These are phyloP conservation scores for Dovyalis caffra DNA, from an alignment of 345 rosid genomes.

Conservation along the genomic window DNA sequence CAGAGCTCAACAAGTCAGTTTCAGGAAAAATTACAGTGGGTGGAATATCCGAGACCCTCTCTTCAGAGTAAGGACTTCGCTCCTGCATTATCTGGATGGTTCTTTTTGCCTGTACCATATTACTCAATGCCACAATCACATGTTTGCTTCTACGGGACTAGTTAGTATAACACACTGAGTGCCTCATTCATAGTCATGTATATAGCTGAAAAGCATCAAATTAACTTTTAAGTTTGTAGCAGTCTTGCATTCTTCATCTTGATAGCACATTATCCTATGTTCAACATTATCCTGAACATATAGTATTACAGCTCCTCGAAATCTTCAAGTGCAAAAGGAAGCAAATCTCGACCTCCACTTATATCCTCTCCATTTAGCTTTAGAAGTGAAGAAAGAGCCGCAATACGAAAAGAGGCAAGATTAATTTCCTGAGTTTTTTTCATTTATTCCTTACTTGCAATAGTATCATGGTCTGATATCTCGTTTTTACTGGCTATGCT, in stretches of 20 bases:
- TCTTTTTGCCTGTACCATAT: background rate
- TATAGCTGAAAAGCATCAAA: too few relatives aligned
- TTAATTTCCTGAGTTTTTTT: background rate
- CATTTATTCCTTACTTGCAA: constrained; percentile 6
- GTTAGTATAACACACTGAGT: background rate
- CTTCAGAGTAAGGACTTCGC: constrained; percentile 36
- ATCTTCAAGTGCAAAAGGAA: constrained; percentile 37
- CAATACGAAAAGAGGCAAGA: constrained; percentile 78
- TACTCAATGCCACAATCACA: background rate
- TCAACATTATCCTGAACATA: constrained; percentile 10
- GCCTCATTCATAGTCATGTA: too few relatives aligned
- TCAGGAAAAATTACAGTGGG: constrained; percentile 35
- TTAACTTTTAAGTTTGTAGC: background rate
- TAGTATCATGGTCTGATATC: background rate
- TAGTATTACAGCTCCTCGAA: constrained; percentile 39
- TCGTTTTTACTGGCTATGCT: constrained; percentile 20
- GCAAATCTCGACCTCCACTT: constrained; percentile 40
- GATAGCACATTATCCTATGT: constrained; percentile 1
- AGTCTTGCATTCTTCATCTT: background rate
- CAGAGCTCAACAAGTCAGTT: constrained; percentile 34
- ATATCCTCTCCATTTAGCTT: constrained; percentile 61
- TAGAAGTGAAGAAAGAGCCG: constrained; percentile 82
- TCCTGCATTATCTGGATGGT: background rate
- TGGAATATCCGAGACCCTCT: constrained; percentile 28
- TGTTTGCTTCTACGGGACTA: background rate